Evolutionary conservation across 495 filamentous ascomycete species (phyloP).

Genomic region (Penicillium samsonianum): DNA sequence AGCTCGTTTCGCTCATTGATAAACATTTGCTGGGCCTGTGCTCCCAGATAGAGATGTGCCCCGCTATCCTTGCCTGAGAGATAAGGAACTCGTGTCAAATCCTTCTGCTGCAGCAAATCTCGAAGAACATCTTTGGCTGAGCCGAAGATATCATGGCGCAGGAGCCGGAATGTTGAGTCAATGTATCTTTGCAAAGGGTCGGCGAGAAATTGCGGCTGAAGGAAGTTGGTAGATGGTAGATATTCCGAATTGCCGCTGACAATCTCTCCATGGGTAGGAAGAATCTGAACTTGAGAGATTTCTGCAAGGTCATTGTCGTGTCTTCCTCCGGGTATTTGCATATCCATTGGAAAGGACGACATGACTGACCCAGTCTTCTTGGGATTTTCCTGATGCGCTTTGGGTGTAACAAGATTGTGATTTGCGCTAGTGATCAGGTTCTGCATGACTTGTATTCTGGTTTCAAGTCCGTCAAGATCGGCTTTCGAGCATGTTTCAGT

Average conservation of each 20-base stretch:
- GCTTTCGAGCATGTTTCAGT: conserved; percentile 13
- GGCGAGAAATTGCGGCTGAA: conserved; percentile 11
- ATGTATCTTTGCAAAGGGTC: conserved; percentile 16
- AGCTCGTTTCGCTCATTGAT: conserved; percentile 20
- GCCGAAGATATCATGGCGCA: conserved; percentile 20
- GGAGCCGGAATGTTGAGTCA: conserved; percentile 18
- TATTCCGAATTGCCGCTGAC: conserved; percentile 15
- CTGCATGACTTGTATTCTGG: conserved; percentile 18
- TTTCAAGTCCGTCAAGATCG: conserved; percentile 13
- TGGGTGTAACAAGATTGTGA: conserved; percentile 10
- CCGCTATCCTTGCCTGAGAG: conserved; percentile 6
- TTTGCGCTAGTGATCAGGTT: conserved; percentile 10
- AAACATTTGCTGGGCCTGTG: conserved; percentile 8
- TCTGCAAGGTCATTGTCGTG: conserved; percentile 23
- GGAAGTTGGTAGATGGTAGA: conserved; percentile 21
- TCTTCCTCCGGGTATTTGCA: conserved; percentile 19
- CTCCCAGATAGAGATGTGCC: conserved; percentile 14
- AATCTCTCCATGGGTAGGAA: conserved; percentile 20
- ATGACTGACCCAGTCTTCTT: neutral
- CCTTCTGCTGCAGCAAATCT: conserved; percentile 6
- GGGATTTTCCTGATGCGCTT: neutral
- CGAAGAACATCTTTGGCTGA: conserved; percentile 17
- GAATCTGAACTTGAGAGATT: conserved; percentile 16
- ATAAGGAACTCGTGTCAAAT: conserved; percentile 28
- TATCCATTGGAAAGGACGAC: conserved; percentile 18